These are phyloP conservation scores for Neoboletus brunneissimus DNA, from an alignment of 768 basidiomycete genomes.

Conservation along the genomic window DNA sequence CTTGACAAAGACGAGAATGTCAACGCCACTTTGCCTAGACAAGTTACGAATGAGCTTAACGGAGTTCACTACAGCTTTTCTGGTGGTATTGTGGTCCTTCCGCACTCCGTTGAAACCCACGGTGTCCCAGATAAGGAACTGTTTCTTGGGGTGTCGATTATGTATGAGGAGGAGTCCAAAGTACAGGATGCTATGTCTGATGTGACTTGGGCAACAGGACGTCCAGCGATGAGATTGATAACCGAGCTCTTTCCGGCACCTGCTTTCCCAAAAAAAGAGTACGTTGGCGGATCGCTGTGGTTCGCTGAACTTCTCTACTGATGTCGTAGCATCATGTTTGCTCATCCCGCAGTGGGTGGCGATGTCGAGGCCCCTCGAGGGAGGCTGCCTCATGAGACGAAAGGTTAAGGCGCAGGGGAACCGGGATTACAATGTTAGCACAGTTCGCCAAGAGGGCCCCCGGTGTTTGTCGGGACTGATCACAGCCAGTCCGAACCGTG, in stretches of 20 bases:
- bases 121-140: slow-evolving; percentile 5
- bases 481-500: not conserved
- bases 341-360: not conserved
- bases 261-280: slow-evolving; percentile 35
- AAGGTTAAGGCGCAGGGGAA: not conserved
- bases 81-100: not conserved
- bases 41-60: slow-evolving; percentile 26
- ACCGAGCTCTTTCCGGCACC: slow-evolving; percentile 31
- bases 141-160: not conserved
- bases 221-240: not conserved
- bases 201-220: not conserved
- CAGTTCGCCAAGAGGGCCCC: not conserved
- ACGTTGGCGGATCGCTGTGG: slow-evolving; percentile 18
- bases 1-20: slow-evolving; percentile 35
- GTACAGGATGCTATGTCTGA: not conserved
- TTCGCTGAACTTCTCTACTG: not conserved
- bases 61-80: slow-evolving; percentile 6
- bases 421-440: not conserved
- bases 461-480: not conserved
- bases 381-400: not conserved
- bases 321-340: not conserved
- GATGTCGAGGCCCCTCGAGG: no score
- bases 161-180: not conserved
- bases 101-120: not conserved
- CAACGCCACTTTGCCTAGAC: slow-evolving; percentile 14